Conservation (phyloP, 106 monocot genomes). For the Dendrobium officinale region DNA sequence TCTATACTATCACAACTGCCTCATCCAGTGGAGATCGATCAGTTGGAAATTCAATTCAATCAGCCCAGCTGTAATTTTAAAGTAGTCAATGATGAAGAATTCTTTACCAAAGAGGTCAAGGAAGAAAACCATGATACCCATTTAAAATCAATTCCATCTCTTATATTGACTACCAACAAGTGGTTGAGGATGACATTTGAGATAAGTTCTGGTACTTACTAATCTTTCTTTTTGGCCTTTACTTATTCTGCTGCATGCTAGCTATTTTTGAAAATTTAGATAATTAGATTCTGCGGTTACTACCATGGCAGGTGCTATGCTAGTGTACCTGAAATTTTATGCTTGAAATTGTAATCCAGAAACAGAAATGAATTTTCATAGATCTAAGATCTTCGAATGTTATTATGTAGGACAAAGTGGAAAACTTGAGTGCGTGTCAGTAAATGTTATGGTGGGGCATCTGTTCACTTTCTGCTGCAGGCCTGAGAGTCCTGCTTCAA, state of each 20-base stretch:
- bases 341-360: background rate
- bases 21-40: constrained; percentile 50
- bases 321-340: background rate
- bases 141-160: constrained; percentile 32
- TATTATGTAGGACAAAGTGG: constrained; percentile 79
- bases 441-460: constrained; percentile 49
- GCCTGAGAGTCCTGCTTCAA: constrained; percentile 81
- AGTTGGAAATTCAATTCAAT: constrained; percentile 82
- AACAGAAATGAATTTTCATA: no score
- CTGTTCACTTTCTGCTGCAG: constrained; percentile 52
- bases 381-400: background rate
- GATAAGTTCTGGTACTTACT: constrained; percentile 63
- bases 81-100: constrained; percentile 25
- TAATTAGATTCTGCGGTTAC: background rate
- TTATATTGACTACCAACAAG: constrained; percentile 52
- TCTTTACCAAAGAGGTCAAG: background rate
- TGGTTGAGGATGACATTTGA: constrained; percentile 74
- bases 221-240: background rate
- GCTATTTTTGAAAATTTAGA: background rate
- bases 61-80: constrained; percentile 67
- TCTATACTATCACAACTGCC: constrained; percentile 83
- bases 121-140: constrained; percentile 16
- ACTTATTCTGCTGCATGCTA: background rate
- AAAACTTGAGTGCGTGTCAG: constrained; percentile 81
- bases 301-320: background rate